Conservation (phyloP, 2,329 filamentous ascomycete species). For the Calonectria leucothoes region DNA sequence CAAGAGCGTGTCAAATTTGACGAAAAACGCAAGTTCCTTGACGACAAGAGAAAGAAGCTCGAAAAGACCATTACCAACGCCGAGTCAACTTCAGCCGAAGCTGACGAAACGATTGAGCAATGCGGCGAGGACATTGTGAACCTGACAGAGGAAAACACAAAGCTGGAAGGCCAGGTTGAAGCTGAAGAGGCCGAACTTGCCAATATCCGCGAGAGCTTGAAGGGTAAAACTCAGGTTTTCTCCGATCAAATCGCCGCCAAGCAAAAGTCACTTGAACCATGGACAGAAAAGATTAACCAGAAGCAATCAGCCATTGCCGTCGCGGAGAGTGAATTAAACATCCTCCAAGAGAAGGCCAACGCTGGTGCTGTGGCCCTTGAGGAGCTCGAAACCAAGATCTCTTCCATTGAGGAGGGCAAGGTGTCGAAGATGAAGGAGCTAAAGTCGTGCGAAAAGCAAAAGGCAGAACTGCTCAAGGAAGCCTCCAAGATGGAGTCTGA, state of each 20-base stretch:
- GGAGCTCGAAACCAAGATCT: constrained; percentile 85
- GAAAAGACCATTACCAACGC: constrained; percentile 87
- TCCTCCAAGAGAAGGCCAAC: constrained; percentile 89
- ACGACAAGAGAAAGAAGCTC: constrained; percentile 92
- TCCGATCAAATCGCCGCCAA: constrained; percentile 93
- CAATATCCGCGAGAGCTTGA: constrained; percentile 86
- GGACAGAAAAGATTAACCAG: constrained; percentile 96
- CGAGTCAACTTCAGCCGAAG: constrained; percentile 79
- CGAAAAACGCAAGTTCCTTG: constrained; percentile 95
- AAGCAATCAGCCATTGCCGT: constrained; percentile 95
- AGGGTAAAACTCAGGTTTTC: constrained; percentile 94
- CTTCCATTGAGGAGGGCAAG: constrained; percentile 77
- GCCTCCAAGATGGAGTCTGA: constrained; percentile 77
- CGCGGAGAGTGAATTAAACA: constrained; percentile 92
- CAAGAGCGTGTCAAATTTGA: constrained; percentile 98
- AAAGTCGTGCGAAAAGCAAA: constrained; percentile 79
- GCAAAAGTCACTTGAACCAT: constrained; percentile 94
- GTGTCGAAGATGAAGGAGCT: constrained; percentile 79
- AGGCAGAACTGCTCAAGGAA: constrained; percentile 79
- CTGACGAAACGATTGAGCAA: constrained; percentile 81
- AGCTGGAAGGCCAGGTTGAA: constrained; percentile 81
- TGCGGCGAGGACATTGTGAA: constrained; percentile 83
- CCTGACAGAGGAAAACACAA: constrained; percentile 77
- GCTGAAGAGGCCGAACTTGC: constrained; percentile 85
- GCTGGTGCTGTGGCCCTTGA: constrained; percentile 86